Evolutionary conservation across 768 basidiomycete genomes (phyloP), one percentile per base, ranked within the genome.

Genomic region (Holtermanniella nyarrowii): DNA sequence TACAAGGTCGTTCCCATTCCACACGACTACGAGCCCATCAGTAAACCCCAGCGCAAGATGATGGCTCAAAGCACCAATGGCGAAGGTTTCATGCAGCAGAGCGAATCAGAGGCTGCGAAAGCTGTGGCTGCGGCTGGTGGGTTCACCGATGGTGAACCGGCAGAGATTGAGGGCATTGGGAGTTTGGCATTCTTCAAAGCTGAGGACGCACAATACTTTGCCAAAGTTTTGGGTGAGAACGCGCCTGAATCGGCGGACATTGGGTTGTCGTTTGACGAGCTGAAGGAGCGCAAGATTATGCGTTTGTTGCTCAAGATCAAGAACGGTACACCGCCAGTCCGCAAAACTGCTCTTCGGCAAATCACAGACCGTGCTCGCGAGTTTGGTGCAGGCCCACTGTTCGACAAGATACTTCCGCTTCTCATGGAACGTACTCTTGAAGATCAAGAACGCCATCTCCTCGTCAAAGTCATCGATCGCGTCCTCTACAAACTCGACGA

Each of bases 281-380:
- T 97, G 82, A 99, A 99, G 75, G 95, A 97, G 75, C 83, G 93
- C 67, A 99, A 97, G 73, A 97, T 97, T 63, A 96, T 97, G 91
- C 84, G 95, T 22, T 75, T 99, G 21, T 76, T 99, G 48, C 79
- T 99, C 61, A 97, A 97, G 75, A 97, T 99, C 75, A 97, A 99
- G 78, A 99, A 97, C 68, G 95, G 95, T 45, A 97, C 93, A 2
- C 95, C 95, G 23, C 93, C 95, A 11, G 90, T 96, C 53, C 84
- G 95, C 52, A 99, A 99, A 73, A 89, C 93, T 1, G 95, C 95
- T 12, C 82, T 97, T 31, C 81, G 93, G 47, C 93, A 97, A 69
- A 97, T 99, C 63, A 97, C 95, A 14, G 95, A 99, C 78, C 95
- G 96, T 71, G 95, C 95, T 56, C 84, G 95, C 59, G 90, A 99